Evolutionary conservation across 2,329 filamentous ascomycete species (phyloP), one percentile per base, ranked within the genome.

Genomic region (Zopfia rhizophila): DNA sequence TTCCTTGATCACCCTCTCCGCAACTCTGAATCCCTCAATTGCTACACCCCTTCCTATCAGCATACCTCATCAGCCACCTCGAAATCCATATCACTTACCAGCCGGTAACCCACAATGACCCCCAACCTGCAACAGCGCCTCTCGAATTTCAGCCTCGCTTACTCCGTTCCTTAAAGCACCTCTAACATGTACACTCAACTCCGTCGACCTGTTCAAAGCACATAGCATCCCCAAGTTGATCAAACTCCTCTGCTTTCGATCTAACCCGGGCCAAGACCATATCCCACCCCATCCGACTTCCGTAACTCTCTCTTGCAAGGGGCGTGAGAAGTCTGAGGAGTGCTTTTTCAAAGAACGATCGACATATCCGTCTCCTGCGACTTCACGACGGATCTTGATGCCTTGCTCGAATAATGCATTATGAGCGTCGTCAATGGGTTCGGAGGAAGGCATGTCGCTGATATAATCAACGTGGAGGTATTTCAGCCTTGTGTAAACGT

Each of bases 151-250:
- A 8, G 80, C 63, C 56, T 84, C 82, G 0, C 72, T 78, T n/a
- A 82, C 68, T 0, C 83, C 83, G 55, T 86, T 86, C 51, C 78
- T 83, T 54, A 82, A 64, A 2, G 83, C 83, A 0, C 83, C 83
- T 29, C 81, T 72, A 11, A 83, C 75, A 63, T 86, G 83, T 14
- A 82, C 75, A 0, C 72, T 82, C 48, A 86, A 66, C 58, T 86
- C 84, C 0, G 78, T 75, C 10, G 68, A 71, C 5, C 79, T 72
- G 57, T 84, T 84, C 53, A 84, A 70, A 4, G 81, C 81, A 57
- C 78, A 80, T 25, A 86, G 68, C 78, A 87, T 84, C 18, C 78
- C 82, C 21, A 86, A 78, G 58, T 85, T 85, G 21, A 86, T 67
- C 43, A 86, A 79, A 37, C 83, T 77, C 48, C 81, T 77, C 37